phyloP scores from a whole-genome alignment of 2,329 filamentous ascomycete genomes.

The Aspergillus ibericus region DNA sequence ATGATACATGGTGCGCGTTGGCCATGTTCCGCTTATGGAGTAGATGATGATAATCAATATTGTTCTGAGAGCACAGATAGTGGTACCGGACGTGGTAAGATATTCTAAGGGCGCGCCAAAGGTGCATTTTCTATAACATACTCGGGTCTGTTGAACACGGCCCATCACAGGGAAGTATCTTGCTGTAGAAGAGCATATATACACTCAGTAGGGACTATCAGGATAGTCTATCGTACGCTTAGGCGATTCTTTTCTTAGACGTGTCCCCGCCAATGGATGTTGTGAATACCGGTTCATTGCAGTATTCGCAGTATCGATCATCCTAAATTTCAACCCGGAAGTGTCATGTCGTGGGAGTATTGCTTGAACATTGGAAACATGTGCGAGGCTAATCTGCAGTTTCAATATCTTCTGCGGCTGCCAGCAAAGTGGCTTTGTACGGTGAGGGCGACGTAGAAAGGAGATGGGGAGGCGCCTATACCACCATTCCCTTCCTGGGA shows the following conservation, averaged over 20 bases:
- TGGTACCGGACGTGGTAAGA: background rate
- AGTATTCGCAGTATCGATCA: background rate
- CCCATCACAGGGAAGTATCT: background rate
- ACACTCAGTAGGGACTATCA: background rate
- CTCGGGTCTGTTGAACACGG: background rate
- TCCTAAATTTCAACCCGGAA: background rate
- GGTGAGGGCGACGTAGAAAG: background rate
- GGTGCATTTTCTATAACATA: background rate
- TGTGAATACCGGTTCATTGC: background rate
- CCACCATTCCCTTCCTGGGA: background rate
- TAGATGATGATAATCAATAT: background rate
- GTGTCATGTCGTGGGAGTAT: background rate
- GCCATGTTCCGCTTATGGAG: background rate
- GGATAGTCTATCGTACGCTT: background rate
- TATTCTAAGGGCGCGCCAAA: background rate
- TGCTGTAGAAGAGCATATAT: background rate
- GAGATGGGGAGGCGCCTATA: background rate
- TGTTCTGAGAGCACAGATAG: background rate
- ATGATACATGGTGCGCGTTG: background rate
- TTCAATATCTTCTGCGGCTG: background rate
- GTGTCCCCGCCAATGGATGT: background rate
- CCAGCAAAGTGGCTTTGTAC: background rate
- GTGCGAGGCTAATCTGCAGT: background rate
- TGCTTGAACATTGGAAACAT: background rate
- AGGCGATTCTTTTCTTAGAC: background rate